These are phyloP conservation scores for Hydrangea macrophylla DNA, from an alignment of 148 eudicot genomes.

Conservation along the genomic window DNA sequence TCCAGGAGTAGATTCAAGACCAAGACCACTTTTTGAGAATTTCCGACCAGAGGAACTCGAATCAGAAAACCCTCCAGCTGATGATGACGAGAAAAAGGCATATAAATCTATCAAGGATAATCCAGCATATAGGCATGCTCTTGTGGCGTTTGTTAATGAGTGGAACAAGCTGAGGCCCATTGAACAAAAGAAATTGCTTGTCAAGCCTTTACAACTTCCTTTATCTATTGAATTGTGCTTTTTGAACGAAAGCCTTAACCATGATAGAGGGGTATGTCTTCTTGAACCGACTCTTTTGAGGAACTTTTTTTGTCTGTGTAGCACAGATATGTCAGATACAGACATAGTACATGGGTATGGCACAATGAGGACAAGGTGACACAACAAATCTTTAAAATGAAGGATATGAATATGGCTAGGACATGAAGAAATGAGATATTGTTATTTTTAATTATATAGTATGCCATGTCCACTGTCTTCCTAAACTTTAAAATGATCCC, in stretches of 20 bases:
- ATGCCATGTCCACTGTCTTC: no score
- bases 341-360: no score
- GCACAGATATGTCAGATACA: no score
- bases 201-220: conserved; percentile 87
- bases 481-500: no score
- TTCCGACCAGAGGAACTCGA: conserved; percentile 75
- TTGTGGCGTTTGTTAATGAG: conserved; percentile 58
- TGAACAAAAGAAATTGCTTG: conserved; percentile 60
- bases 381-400: no score
- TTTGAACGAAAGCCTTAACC: conserved; percentile 67
- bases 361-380: no score
- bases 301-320: no score
- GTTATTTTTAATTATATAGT: no score
- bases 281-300: not conserved
- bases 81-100: conserved; percentile 21
- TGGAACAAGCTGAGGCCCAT: conserved; percentile 75
- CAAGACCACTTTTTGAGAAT: conserved; percentile 71
- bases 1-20: conserved; percentile 63
- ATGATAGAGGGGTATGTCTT: conserved; percentile 63
- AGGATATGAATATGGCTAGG: no score
- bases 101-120: conserved; percentile 35
- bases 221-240: conserved; percentile 67
- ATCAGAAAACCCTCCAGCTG: conserved; percentile 22
- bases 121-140: conserved; percentile 46
- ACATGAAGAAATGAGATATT: no score